Evolutionary conservation across 1,284 basidiomycete species (phyloP), one percentile per base, ranked within the genome.

Genomic region (Golubevia pallescens): DNA sequence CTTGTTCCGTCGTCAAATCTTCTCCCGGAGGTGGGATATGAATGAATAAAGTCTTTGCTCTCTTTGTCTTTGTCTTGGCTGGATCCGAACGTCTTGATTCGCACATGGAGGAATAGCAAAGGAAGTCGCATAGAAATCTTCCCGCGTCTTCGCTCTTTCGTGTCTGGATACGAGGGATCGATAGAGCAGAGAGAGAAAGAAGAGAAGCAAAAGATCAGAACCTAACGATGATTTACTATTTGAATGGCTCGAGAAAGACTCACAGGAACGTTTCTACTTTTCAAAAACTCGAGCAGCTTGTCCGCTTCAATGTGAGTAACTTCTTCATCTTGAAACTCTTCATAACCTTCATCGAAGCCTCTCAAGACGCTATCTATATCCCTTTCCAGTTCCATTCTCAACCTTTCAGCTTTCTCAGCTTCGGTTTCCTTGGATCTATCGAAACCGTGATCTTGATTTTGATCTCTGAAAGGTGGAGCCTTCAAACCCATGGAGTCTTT

Each of bases 41-140:
- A 20, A 67, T 24, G 62, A 67, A 67, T 1, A 64, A 42, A 16
- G 61, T 58, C n/a, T 51, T 58, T 38, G 56, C 66, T 8, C 48
- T 48, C 8, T 48, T 34, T 4, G 38, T 55, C 23, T 7, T 57
- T 20, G n/a, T 16, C 24, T 58, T 34, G 53, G 5, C 32, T 19
- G 54, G 19, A 14, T 19, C 54, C 13, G 4, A n/a, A 23, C 61
- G 32, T 21, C 57, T 51, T 7, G 69, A 63, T 38, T 75, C 69
- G 34, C 58, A 62, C n/a, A 68, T 32, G 7, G 71, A 74, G 23
- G 58, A 58, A 24, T 75, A 75, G 48, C 58, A 69, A 54, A 73
- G 67, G 19, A 73, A 75, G 13, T 75, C 74, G 62, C 74, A 75
- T 28, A 75, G 66, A 48, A 71, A 74, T 4, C 71, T 54, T 1